Percentiles rank a stretch among this genome's conserved stretches.
phyloP scores from a whole-genome alignment of 768 basidiomycete genomes.

The Suillus paluster region DNA sequence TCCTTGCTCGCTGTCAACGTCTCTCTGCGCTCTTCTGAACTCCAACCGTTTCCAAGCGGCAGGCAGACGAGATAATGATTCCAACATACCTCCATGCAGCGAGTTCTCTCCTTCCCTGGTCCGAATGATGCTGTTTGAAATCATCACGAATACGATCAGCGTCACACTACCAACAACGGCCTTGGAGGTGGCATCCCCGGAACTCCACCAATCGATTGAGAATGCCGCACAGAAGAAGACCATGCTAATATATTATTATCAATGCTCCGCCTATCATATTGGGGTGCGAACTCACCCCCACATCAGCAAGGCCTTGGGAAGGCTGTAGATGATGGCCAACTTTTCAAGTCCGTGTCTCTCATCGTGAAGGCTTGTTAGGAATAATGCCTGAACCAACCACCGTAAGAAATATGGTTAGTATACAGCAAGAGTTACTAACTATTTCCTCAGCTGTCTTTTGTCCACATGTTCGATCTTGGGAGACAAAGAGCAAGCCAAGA shows the following conservation, averaged over 20 bases:
- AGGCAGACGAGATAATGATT: neutral
- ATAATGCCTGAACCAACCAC: constrained; percentile 7
- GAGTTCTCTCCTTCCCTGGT: neutral
- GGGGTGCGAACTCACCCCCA: constrained; percentile 52
- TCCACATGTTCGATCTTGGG: constrained; percentile 42
- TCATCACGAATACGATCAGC: constrained; percentile 21
- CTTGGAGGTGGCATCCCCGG: constrained; percentile 17
- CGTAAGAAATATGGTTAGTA: neutral
- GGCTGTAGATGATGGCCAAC: constrained; percentile 56
- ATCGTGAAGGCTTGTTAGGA: constrained; percentile 25
- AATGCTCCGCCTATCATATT: neutral
- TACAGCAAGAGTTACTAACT: constrained; percentile 33
- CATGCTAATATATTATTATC: constrained; percentile 11
- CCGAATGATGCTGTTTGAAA: neutral
- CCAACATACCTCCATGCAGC: neutral
- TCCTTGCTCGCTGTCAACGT: neutral
- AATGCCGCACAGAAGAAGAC: constrained; percentile 18
- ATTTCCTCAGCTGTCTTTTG: constrained; percentile 36
- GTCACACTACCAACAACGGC: constrained; percentile 34
- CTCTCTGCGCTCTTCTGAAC: neutral
- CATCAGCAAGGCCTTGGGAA: constrained; percentile 60
- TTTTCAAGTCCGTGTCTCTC: constrained; percentile 48
- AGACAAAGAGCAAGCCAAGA: constrained; percentile 47
- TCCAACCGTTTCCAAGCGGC: neutral
- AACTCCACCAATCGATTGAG: constrained; percentile 19